Evolutionary conservation across 2,329 filamentous ascomycete species (phyloP), one percentile per base, ranked within the genome.

Genomic region (Helotiales sp.): DNA sequence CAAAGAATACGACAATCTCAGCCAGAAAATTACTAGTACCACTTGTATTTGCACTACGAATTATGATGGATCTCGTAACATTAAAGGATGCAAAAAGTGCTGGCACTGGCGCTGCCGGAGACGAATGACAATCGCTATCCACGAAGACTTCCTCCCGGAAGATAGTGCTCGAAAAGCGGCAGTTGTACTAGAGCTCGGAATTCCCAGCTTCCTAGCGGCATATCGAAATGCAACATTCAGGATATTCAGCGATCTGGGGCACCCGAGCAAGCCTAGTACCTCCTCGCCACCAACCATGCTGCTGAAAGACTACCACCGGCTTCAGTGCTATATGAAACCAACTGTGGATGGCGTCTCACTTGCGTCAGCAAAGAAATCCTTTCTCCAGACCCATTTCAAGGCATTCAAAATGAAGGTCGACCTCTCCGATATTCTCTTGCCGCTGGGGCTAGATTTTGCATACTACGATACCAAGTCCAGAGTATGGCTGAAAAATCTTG

Each of bases 151-250:
- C 22, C 47, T 50, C 7, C 47, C 47, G 2, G 86, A 88, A 72
- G 78, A 77, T 0, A 63, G 74, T 0, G 68, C 74, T 5, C 72
- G 79, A 20, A 77, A 77, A 40, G 80, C 82, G 26, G 79, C 79
- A 1, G 74, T 85, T 0, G 68, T 87, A 0, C 86, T 88, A 61
- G 86, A 89, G 67, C 75, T 88, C 2, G 69, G 67, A 0, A 78
- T 79, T 26, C 85, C 86, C 0, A 47, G 70, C 2, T 77, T 76
- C 7, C 80, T 86, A 24, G 77, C 77, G 4, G 76, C 76, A 0
- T 89, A 50, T 11, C 47, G 47, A 50, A 50, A 50, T 50, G 22
- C 47, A 11, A 50, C 47, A 87, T 87, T 84, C 83, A 73, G 69
- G 3, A 79, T 87, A 11, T 20, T 85, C 0, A 75, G 75, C 10